phyloP scores from a whole-genome alignment of 257 asterid species.

The Solanum chilense region DNA sequence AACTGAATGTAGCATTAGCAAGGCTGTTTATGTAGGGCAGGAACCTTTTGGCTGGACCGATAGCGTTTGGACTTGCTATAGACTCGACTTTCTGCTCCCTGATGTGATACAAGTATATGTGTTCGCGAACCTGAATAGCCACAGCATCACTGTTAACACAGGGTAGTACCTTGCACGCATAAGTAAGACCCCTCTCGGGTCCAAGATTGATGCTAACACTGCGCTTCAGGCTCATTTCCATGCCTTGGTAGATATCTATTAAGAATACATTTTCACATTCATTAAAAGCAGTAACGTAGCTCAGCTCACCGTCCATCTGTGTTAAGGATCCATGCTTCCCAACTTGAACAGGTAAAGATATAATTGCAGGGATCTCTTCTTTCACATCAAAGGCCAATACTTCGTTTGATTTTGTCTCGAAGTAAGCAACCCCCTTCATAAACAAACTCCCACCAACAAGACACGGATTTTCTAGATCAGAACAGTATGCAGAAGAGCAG shows the following conservation, averaged over 20 bases:
- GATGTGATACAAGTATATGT: slow-evolving; percentile 7
- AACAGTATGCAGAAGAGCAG: not conserved
- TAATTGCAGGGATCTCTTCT: slow-evolving; percentile 9
- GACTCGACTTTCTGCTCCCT: slow-evolving; percentile 1
- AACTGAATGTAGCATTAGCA: slow-evolving; percentile 10
- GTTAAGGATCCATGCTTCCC: slow-evolving; percentile 19
- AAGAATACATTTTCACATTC: not conserved
- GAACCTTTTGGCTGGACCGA: not conserved
- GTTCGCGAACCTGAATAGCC: slow-evolving; percentile 11
- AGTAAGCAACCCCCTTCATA: slow-evolving; percentile 34
- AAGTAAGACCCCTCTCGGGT: not conserved
- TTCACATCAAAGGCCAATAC: slow-evolving; percentile 25
- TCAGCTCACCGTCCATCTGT: slow-evolving; percentile 25
- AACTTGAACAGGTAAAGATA: slow-evolving; percentile 5
- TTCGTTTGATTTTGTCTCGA: slow-evolving; percentile 9
- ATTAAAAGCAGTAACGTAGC: slow-evolving; percentile 14
- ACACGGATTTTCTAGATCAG: slow-evolving; percentile 1
- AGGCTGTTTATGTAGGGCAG: slow-evolving; percentile 42
- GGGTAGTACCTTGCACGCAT: slow-evolving; percentile 15
- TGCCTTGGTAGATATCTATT: slow-evolving; percentile 18
- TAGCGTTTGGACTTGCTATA: not conserved
- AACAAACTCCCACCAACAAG: slow-evolving; percentile 16
- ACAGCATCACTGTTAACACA: slow-evolving; percentile 17
- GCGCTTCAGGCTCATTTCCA: slow-evolving; percentile 16
- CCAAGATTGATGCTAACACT: slow-evolving; percentile 2